These are phyloP conservation scores for Sarocladium kiliense DNA, from an alignment of 2,329 filamentous ascomycete species.

Conservation along the genomic window DNA sequence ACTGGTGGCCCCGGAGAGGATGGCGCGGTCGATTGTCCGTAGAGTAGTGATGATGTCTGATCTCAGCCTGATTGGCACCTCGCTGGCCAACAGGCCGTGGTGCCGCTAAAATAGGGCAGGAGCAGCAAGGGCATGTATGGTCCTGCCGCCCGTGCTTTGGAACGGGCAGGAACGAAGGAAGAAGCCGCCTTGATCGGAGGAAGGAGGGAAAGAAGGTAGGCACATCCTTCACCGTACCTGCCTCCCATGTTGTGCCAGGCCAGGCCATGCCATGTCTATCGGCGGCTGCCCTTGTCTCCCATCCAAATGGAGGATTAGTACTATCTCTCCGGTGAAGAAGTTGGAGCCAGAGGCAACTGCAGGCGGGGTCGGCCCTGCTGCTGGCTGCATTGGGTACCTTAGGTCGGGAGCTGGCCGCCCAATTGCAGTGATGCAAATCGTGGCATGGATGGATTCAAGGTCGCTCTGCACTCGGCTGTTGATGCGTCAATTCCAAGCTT, in stretches of 20 bases:
- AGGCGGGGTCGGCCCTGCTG: neutral
- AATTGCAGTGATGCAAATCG: neutral
- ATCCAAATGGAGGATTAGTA: no score
- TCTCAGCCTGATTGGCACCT: conserved; percentile 2
- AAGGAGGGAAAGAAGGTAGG: neutral
- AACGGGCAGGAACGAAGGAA: no score
- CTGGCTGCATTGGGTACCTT: neutral
- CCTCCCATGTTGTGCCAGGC: no score
- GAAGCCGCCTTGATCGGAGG: no score
- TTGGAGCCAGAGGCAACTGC: neutral
- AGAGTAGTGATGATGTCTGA: neutral
- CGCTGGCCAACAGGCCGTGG: neutral
- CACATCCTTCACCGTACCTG: neutral
- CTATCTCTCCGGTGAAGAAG: neutral
- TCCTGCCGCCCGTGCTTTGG: no score
- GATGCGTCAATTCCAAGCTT: conserved; percentile 6
- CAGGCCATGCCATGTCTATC: no score
- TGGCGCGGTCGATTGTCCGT: neutral
- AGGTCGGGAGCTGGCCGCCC: neutral
- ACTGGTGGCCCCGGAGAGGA: neutral
- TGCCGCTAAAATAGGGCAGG: neutral
- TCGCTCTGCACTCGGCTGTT: neutral
- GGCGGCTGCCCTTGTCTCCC: no score
- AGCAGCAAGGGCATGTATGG: neutral
- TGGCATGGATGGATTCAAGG: neutral